A percentile compares a stretch with the other conserved stretches of the same genome.
Conservation (phyloP, 2,329 filamentous ascomycete genomes). For the Trichoderma sp. region DNA sequence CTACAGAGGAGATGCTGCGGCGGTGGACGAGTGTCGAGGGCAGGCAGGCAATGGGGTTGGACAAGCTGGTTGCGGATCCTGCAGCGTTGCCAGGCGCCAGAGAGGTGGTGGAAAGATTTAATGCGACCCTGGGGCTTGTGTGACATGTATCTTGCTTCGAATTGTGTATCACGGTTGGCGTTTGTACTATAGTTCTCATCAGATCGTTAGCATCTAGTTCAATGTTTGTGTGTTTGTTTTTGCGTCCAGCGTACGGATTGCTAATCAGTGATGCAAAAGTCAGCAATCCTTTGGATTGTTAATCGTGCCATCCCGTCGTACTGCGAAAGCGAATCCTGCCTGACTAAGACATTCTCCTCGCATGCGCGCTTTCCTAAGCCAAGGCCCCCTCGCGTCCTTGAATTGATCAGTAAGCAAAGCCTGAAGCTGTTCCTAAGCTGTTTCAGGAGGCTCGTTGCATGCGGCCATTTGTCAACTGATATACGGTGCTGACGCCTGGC, state of each 20-base stretch:
- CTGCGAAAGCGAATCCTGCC: not conserved
- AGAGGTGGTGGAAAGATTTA: constrained; percentile 44
- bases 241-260: not conserved
- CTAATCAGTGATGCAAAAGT: not conserved
- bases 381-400: not conserved
- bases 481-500: constrained; percentile 1
- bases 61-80: constrained; percentile 37
- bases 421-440: not conserved
- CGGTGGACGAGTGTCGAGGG: constrained; percentile 38
- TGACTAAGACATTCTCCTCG: not conserved
- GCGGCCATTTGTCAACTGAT: not conserved
- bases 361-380: not conserved
- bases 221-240: not conserved
- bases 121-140: constrained; percentile 45
- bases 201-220: not conserved
- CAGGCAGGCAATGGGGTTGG: constrained; percentile 49
- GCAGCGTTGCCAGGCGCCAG: constrained; percentile 40
- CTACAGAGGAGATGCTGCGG: constrained; percentile 44
- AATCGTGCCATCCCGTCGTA: not conserved
- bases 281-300: not conserved
- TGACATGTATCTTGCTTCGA: constrained; percentile 30
- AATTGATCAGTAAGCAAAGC: not conserved
- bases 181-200: not conserved
- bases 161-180: not conserved
- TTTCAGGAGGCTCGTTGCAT: not conserved